phyloP scores from a whole-genome alignment of 345 rosid genomes.

The Eucalyptus camaldulensis region DNA sequence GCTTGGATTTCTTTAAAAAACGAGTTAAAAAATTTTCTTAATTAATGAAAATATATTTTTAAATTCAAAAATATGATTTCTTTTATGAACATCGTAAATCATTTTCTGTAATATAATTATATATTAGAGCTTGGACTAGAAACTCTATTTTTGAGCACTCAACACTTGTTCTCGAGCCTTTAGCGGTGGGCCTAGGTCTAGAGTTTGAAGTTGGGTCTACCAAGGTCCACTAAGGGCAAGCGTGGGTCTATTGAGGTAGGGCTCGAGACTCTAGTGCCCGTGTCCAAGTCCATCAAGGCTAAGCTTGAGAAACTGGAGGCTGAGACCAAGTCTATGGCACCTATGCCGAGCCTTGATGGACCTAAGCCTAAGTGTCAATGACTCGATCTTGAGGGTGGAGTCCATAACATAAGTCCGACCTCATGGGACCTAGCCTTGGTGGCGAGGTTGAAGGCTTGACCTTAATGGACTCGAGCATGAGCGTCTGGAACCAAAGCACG shows the following conservation, averaged over 20 bases:
- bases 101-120: neutral
- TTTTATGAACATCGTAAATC: neutral
- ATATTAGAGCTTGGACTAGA: neutral
- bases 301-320: rapidly evolving
- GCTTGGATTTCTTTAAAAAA: neutral
- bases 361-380: neutral
- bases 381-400: neutral
- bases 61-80: neutral
- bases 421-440: neutral
- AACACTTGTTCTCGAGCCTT: rapidly evolving
- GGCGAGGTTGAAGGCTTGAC: rapidly evolving
- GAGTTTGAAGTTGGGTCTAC: neutral
- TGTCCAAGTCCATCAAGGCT: neutral
- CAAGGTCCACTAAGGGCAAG: neutral
- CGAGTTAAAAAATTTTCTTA: rapidly evolving
- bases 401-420: too few relatives aligned
- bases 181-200: neutral
- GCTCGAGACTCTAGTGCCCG: rapidly evolving
- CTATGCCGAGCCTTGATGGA: neutral
- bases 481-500: rapidly evolving
- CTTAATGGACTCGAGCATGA: too few relatives aligned
- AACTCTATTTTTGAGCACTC: neutral
- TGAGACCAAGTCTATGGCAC: rapidly evolving
- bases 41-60: neutral
- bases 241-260: neutral